phyloP scores from a whole-genome alignment of 495 filamentous ascomycete genomes.

The Jackrogersella minutella region DNA sequence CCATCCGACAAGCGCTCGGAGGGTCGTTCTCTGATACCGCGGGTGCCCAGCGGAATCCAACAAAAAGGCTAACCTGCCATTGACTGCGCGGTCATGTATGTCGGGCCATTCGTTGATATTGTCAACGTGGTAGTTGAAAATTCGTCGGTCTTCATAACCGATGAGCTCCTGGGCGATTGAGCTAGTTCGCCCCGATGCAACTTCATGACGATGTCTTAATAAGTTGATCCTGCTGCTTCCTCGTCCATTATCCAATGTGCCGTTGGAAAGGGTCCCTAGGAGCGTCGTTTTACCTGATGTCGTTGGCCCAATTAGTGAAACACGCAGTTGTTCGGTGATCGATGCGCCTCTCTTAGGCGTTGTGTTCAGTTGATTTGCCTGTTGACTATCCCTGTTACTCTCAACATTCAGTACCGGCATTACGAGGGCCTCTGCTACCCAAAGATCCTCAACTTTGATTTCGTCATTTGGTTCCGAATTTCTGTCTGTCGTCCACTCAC shows the following conservation, averaged over 20 bases:
- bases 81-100: slow-evolving; percentile 78
- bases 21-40: slow-evolving; percentile 83
- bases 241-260: slow-evolving; percentile 87
- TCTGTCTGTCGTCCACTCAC: slow-evolving; percentile 71
- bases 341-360: slow-evolving; percentile 45
- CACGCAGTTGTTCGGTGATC: slow-evolving; percentile 78
- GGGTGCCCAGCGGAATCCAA: slow-evolving; percentile 92
- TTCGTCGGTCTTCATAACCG: slow-evolving; percentile 73
- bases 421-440: slow-evolving; percentile 82
- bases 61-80: slow-evolving; percentile 81
- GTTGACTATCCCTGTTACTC: slow-evolving; percentile 17
- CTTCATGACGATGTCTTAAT: slow-evolving; percentile 93
- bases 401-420: slow-evolving; percentile 49
- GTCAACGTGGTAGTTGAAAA: slow-evolving; percentile 86
- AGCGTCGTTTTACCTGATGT: slow-evolving; percentile 95
- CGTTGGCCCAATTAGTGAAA: slow-evolving; percentile 89
- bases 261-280: slow-evolving; percentile 85
- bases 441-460: slow-evolving; percentile 65
- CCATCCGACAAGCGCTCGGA: slow-evolving; percentile 92
- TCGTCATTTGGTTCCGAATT: slow-evolving; percentile 30
- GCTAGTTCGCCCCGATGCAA: slow-evolving; percentile 88
- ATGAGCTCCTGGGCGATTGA: slow-evolving; percentile 92
- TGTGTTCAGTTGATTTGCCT: slow-evolving; percentile 1
- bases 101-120: slow-evolving; percentile 95
- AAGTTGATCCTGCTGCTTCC: slow-evolving; percentile 87